These are phyloP conservation scores for Allium cepa DNA, from an alignment of 106 monocot species.

Conservation along the genomic window DNA sequence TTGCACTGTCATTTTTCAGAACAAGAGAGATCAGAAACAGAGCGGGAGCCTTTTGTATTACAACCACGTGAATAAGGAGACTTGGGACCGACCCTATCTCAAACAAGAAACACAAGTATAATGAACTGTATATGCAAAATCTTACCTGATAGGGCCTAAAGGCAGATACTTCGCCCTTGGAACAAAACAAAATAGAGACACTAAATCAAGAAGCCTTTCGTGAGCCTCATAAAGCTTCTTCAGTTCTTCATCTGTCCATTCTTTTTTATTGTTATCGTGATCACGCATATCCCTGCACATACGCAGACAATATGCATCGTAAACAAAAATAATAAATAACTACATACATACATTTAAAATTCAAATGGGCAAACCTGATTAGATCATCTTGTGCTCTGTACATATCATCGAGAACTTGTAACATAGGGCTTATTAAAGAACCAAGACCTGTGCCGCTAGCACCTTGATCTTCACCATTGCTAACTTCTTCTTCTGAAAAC, in stretches of 20 bases:
- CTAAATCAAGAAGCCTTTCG: constrained; percentile 88
- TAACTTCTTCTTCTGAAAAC: constrained; percentile 73
- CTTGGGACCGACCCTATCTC: no score
- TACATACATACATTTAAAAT: constrained; percentile 55
- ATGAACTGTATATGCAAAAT: background rate
- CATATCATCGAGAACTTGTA: constrained; percentile 94
- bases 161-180: constrained; percentile 95
- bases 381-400: constrained; percentile 95
- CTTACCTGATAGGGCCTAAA: constrained; percentile 88
- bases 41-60: background rate
- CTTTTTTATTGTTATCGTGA: constrained; percentile 97
- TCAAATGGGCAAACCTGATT: constrained; percentile 32
- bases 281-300: constrained; percentile 81
- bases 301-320: background rate
- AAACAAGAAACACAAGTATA: no score
- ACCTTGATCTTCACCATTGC: constrained; percentile 99
- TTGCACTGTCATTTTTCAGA: constrained; percentile 42
- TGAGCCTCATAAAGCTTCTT: constrained; percentile 96
- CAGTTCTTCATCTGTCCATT: constrained; percentile 98
- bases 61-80: no score
- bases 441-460: constrained; percentile 99
- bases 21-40: background rate
- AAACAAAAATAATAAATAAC: background rate
- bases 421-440: constrained; percentile 82
- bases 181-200: constrained; percentile 93